These are phyloP conservation scores for Cutaneotrichosporon cutaneum DNA, from an alignment of 1,284 basidiomycete species.

Conservation along the genomic window DNA sequence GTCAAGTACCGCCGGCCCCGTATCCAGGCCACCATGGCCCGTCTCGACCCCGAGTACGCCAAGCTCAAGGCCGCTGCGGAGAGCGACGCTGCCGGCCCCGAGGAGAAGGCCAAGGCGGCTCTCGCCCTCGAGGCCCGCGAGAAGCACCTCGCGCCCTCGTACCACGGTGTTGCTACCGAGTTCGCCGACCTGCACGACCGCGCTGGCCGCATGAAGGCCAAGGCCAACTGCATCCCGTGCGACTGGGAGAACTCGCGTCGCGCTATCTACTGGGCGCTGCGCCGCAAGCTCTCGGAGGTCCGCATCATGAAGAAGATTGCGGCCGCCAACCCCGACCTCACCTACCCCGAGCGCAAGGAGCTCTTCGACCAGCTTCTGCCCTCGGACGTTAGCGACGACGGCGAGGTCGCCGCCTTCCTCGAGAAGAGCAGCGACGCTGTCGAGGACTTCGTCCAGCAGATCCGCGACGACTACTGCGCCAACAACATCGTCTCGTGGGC, in stretches of 20 bases:
- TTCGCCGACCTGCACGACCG: constrained; percentile 95
- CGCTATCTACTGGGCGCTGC: constrained; percentile 94
- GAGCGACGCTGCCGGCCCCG: constrained; percentile 66
- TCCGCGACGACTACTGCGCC: constrained; percentile 46
- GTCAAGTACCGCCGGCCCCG: constrained; percentile 81
- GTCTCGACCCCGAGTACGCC: constrained; percentile 83
- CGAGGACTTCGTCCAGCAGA: constrained; percentile 40
- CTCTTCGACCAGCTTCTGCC: constrained; percentile 46
- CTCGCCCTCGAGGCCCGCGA: constrained; percentile 75
- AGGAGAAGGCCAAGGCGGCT: constrained; percentile 70
- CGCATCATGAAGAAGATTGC: constrained; percentile 52
- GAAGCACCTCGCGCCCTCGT: constrained; percentile 79
- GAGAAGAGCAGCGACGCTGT: constrained; percentile 44
- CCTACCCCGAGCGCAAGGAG: constrained; percentile 46
- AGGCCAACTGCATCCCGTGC: constrained; percentile 80
- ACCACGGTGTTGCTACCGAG: constrained; percentile 87
- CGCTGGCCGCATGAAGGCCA: constrained; percentile 95
- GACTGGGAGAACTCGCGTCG: constrained; percentile 87
- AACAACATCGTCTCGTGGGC: constrained; percentile 46
- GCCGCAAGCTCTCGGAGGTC: constrained; percentile 59
- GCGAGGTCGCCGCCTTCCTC: constrained; percentile 50
- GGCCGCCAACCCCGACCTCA: constrained; percentile 49
- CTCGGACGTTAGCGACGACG: constrained; percentile 39
- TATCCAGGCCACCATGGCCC: constrained; percentile 85
- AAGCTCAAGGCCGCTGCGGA: constrained; percentile 76